Base-by-base conservation (phyloP, 306 rosid genomes). In the Astragalus membranaceus region DNA sequence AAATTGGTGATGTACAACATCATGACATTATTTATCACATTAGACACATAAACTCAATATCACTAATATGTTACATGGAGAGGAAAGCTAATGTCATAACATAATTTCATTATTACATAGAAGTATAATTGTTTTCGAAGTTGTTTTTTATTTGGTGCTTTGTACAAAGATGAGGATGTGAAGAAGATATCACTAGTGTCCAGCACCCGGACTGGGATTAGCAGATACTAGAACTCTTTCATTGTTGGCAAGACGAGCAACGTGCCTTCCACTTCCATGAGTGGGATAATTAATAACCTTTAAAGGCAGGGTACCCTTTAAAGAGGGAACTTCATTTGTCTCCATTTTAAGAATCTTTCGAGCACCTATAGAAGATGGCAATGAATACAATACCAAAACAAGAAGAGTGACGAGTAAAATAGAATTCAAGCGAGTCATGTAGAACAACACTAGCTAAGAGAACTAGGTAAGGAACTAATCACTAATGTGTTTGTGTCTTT, bases 351-450 rank as follows among this genome's bases (percentile, higher is more conserved):
- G 57, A 44, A 69, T 46, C 39, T 78, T 82, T 62, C 86, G 6
- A 1, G 83, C 80, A 74, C 59, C 78, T 32, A 43, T 23, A 23
- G 69, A 70, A 41, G 58, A 48, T 15, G 48, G 78, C 23, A 43
- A 48, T 16, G 66, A 62, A 58, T 56, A 47, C 11, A 35, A 8
- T 13, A 52, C 48, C 49, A 74, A 62, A 54, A 41, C 43, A 64
- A 82, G 29, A 0, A 82, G 48, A 32, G 39, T 62, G 65, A 78
- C 43, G 80, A 78, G 5, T 23, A 70, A 51, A 78, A 17, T 10
- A 15, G 32, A 41, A 30, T 56, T 64, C 39, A 74, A 56, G 26
- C 72, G 78, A 82, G 78, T 75, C 81, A 81, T 78, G 56, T 23
- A 64, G 62, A 56, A 13, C 23, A n/a, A n/a, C n/a, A n/a, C n/a